Evolutionary conservation across 192 early-diverging fungal genomes (phyloP).

Genomic region (Entomortierella lignicola): DNA sequence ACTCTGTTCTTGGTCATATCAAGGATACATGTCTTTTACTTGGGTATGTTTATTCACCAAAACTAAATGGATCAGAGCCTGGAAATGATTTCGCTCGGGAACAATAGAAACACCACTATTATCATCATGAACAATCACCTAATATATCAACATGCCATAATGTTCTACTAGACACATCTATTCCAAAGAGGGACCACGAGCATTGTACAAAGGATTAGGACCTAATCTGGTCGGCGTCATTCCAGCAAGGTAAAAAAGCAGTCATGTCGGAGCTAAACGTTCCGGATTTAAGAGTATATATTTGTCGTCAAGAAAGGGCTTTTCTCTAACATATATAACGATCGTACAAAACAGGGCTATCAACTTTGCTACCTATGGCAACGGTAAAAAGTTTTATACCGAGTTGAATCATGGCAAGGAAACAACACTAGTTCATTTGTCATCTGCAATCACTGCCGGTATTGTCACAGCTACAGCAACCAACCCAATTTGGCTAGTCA

Average conservation of each 20-base stretch:
- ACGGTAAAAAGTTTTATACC: constrained; percentile 85
- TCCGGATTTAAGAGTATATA: no score
- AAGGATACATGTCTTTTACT: constrained; percentile 61
- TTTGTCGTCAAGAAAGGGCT: no score
- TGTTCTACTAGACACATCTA: constrained; percentile 64
- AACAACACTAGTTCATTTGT: constrained; percentile 81
- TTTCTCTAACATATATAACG: not conserved
- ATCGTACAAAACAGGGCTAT: constrained; percentile 71
- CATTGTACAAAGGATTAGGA: constrained; percentile 94
- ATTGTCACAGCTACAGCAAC: constrained; percentile 85
- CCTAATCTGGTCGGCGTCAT: constrained; percentile 94
- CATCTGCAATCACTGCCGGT: constrained; percentile 80
- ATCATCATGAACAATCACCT: no score
- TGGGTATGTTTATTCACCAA: constrained; percentile 38
- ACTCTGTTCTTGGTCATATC: constrained; percentile 60
- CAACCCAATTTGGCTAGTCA: constrained; percentile 98
- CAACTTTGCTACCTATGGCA: constrained; percentile 93
- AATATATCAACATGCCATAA: no score
- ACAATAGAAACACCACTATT: no score
- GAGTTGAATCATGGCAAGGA: constrained; percentile 82
- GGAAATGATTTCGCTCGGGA: no score
- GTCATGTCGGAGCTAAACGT: not conserved
- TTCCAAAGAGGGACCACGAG: constrained; percentile 80
- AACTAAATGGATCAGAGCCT: not conserved
- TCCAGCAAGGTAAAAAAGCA: constrained; percentile 78